These are phyloP conservation scores for Plenodomus biglobosus DNA, from an alignment of 2,329 filamentous ascomycete species.

Conservation along the genomic window DNA sequence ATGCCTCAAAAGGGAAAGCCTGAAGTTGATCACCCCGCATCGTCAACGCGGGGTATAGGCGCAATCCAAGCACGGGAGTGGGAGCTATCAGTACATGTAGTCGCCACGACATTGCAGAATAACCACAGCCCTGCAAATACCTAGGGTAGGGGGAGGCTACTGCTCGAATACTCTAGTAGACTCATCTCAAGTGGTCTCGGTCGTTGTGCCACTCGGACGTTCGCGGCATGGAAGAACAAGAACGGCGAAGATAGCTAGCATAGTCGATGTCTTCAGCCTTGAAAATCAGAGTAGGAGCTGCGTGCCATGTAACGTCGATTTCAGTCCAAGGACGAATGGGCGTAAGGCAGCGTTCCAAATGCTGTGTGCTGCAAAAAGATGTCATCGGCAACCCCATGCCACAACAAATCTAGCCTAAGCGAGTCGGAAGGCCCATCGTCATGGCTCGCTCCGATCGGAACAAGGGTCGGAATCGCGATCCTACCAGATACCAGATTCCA, in stretches of 20 bases:
- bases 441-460: background rate
- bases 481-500: background rate
- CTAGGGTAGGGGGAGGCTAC: too few species aligned
- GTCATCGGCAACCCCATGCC: slow-evolving; percentile 9
- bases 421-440: slow-evolving; percentile 4
- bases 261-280: too few species aligned
- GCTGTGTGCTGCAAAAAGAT: background rate
- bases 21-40: slow-evolving; percentile 26
- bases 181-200: too few species aligned
- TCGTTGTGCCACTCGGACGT: too few species aligned
- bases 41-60: slow-evolving; percentile 18
- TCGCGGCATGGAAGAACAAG: too few species aligned
- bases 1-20: slow-evolving; percentile 26
- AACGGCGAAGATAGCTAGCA: too few species aligned
- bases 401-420: slow-evolving; percentile 6
- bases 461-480: background rate
- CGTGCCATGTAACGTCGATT: background rate
- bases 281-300: background rate
- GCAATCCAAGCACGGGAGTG: too few species aligned
- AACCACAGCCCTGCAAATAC: too few species aligned
- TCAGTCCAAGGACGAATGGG: background rate
- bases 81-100: too few species aligned
- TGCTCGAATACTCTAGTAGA: too few species aligned
- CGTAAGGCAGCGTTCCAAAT: background rate
- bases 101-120: too few species aligned